These are phyloP conservation scores for Phytopythium boreale DNA, from an alignment of 352 stramenopile genomes.

Conservation along the genomic window DNA sequence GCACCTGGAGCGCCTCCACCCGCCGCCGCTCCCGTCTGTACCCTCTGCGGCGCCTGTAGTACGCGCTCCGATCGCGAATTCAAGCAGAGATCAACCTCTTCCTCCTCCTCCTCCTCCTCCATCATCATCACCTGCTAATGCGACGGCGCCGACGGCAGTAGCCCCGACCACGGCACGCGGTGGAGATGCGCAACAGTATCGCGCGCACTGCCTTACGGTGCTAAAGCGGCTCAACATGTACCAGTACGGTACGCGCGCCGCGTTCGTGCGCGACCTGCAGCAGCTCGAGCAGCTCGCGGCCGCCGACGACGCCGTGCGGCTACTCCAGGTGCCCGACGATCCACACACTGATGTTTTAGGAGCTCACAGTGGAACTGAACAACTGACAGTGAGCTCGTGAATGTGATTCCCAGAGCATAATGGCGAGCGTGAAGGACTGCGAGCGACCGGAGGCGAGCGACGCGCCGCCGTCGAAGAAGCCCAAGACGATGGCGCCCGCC, in stretches of 20 bases:
- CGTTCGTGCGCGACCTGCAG: slow-evolving; percentile 51
- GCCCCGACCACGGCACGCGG: slow-evolving; percentile 16
- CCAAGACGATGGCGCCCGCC: slow-evolving; percentile 11
- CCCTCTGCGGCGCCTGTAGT: neutral
- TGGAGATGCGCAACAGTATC: slow-evolving; percentile 7
- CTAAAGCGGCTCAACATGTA: slow-evolving; percentile 56
- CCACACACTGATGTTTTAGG: neutral
- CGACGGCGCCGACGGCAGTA: slow-evolving; percentile 2
- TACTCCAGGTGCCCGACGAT: slow-evolving; percentile 1
- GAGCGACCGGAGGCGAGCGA: neutral
- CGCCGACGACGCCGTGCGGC: slow-evolving; percentile 11
- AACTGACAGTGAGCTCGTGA: neutral
- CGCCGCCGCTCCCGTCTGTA: neutral
- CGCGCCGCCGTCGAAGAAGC: slow-evolving; percentile 10
- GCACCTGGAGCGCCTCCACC: slow-evolving; percentile 12
- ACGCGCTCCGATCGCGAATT: neutral
- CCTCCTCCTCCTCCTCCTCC: neutral
- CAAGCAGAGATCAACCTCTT: neutral
- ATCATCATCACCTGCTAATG: neutral
- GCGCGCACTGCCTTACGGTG: slow-evolving; percentile 35
- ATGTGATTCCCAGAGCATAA: slow-evolving; percentile 3
- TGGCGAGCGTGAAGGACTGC: slow-evolving; percentile 1
- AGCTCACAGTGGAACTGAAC: too few species aligned
- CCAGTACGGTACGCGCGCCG: slow-evolving; percentile 49
- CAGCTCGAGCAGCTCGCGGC: slow-evolving; percentile 31